Evolutionary conservation across 306 rosid genomes (phyloP), one percentile per base, ranked within the genome.

Genomic region (Leucaena leucocephala): DNA sequence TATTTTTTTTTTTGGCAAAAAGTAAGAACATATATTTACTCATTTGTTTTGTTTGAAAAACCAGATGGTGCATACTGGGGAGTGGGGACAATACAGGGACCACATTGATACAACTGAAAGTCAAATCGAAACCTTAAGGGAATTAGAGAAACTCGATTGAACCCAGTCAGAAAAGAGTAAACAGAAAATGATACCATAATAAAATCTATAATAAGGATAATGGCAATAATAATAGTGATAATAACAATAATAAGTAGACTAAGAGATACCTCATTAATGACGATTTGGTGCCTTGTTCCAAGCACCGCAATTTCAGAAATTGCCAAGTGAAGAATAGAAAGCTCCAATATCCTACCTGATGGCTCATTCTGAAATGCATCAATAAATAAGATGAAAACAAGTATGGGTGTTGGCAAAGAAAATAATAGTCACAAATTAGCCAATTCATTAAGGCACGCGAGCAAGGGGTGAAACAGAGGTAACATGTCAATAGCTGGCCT

Each of bases 241-340:
- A 19, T 19, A 55, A 55, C 12, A 55, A 55, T 17, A 54, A 54
- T 22, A 58, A 27, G 3, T 8, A 8, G 17, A 68, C 2, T 69
- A n/a, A 21, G 6, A 77, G n/a, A 22, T 77, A 94, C 98, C 94
- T 94, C 98, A 39, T 94, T 94, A 46, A 94, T 91, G 78, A 91
- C 97, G 22, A 94, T 89, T 75, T 90, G 95, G 89, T 92, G 93
- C 64, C 88, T 80, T 13, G 97, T 91, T 76, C 89, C 92, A 8
- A 94, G 78, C 69, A 78, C 90, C 14, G 89, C 33, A 76, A 94
- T 87, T 88, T 94, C 98, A 33, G 98, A 87, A 94, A 94, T 91
- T 64, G 98, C 98, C 82, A 94, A 72, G 84, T 90, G 98, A 82
- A 94, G 98, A 82, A 94, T 92, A 82, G 91, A 94, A 44, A 94